These are phyloP conservation scores for Aegilops longissima DNA, from an alignment of 176 grass and related monocot genomes.

Conservation along the genomic window DNA sequence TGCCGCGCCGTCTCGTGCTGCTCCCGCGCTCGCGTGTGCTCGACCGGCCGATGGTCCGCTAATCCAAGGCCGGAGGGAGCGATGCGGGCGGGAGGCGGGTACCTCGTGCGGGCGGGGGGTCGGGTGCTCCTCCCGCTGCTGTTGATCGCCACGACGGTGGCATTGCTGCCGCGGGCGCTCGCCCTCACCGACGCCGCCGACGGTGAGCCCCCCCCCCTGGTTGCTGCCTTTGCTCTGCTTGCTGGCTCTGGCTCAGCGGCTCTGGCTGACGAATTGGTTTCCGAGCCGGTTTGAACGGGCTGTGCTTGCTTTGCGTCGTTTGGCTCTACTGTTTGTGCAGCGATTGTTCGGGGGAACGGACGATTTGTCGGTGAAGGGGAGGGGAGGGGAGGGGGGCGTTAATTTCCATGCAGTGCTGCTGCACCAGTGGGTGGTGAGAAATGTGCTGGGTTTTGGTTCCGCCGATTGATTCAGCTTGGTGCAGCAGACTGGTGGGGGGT, in stretches of 20 bases:
- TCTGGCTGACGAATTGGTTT: neutral
- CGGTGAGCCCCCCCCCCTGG: neutral
- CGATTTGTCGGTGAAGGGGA: neutral
- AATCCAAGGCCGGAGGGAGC: neutral
- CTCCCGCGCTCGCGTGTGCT: neutral
- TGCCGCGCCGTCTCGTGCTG: neutral
- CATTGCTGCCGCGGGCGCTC: constrained; percentile 33
- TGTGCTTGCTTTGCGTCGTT: neutral
- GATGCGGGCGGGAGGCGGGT: constrained; percentile 20
- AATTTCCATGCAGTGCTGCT: neutral
- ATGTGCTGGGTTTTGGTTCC: neutral
- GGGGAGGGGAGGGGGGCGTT: neutral
- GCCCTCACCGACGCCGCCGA: constrained; percentile 43
- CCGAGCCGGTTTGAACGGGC: neutral
- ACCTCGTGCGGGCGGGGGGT: neutral
- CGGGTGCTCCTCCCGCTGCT: neutral
- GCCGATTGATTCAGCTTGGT: neutral
- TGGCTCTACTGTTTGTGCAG: neutral
- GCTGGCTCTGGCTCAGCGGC: neutral
- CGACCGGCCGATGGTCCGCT: neutral
- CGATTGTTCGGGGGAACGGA: neutral
- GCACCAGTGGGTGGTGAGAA: neutral
- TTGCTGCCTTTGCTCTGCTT: neutral
- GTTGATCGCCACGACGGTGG: constrained; percentile 26
- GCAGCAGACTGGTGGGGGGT: neutral